These are phyloP conservation scores for Trichosanthes cucumerina DNA, from an alignment of 306 rosid genomes.

Conservation along the genomic window DNA sequence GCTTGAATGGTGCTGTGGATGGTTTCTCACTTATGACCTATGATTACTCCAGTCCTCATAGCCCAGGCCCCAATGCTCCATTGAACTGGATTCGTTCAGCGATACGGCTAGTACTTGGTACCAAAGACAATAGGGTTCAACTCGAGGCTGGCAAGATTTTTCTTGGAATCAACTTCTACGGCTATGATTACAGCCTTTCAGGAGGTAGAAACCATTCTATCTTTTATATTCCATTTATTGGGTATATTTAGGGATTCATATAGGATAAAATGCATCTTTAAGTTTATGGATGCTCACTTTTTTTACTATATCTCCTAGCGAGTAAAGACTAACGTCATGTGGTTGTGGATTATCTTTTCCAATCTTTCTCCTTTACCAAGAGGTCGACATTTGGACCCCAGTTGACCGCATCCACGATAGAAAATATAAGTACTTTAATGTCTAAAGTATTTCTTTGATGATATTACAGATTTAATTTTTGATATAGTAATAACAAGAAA, in stretches of 20 bases:
- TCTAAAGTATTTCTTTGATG: background rate
- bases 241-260: background rate
- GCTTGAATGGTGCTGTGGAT: constrained; percentile 60
- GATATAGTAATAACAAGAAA: background rate
- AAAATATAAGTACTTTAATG: background rate
- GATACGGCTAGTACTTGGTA: constrained; percentile 46
- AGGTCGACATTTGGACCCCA: background rate
- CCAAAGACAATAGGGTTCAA: constrained; percentile 26
- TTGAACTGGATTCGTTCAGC: constrained; percentile 71
- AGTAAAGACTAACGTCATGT: background rate
- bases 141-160: constrained; percentile 49
- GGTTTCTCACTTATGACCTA: constrained; percentile 91
- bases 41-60: constrained; percentile 78
- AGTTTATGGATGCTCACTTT: background rate
- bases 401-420: background rate
- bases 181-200: constrained; percentile 72
- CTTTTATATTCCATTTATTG: background rate
- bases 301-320: background rate
- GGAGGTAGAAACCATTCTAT: constrained; percentile 32
- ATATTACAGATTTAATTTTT: background rate
- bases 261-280: background rate
- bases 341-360: background rate
- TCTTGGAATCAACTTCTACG: constrained; percentile 89
- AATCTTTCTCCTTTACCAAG: background rate
- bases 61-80: constrained; percentile 98